phyloP scores from a whole-genome alignment of 2,329 filamentous ascomycete genomes.

The Verticillium nubilum region DNA sequence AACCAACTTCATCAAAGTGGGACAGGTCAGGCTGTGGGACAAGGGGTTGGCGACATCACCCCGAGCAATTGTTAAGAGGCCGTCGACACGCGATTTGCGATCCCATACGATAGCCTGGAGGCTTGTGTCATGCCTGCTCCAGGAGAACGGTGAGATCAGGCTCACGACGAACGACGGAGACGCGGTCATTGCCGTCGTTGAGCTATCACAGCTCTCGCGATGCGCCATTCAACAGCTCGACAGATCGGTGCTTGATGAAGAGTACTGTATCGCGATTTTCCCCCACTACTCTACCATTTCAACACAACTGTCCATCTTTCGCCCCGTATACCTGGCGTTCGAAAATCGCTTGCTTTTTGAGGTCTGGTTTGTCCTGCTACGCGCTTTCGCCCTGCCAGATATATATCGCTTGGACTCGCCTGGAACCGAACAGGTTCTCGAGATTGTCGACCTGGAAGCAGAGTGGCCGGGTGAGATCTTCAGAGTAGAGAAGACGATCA shows the following conservation, averaged over 20 bases:
- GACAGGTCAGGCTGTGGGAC: slow-evolving; percentile 87
- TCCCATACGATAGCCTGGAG: slow-evolving; percentile 66
- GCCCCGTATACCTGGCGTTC: slow-evolving; percentile 84
- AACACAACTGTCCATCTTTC: slow-evolving; percentile 67
- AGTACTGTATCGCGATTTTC: slow-evolving; percentile 93
- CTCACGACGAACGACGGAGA: slow-evolving; percentile 83
- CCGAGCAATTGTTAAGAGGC: slow-evolving; percentile 48
- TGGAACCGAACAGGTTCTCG: slow-evolving; percentile 31
- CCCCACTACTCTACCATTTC: slow-evolving; percentile 80
- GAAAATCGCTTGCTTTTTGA: slow-evolving; percentile 90
- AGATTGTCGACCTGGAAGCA: slow-evolving; percentile 30
- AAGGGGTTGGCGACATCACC: slow-evolving; percentile 57
- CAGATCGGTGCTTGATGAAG: slow-evolving; percentile 82
- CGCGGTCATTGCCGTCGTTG: slow-evolving; percentile 73
- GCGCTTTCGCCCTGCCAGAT: slow-evolving; percentile 88
- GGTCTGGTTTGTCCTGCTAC: slow-evolving; percentile 90
- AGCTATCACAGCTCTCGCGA: slow-evolving; percentile 81
- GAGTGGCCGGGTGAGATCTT: slow-evolving; percentile 47
- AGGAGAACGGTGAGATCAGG: slow-evolving; percentile 92
- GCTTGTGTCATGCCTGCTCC: slow-evolving; percentile 83
- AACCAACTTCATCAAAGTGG: slow-evolving; percentile 89
- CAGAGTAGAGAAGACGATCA: slow-evolving; percentile 56
- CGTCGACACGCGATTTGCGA: slow-evolving; percentile 51
- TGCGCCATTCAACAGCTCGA: slow-evolving; percentile 89
- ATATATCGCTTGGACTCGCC: slow-evolving; percentile 63